A percentile compares a stretch with the other conserved stretches of the same genome.
Conservation (phyloP, 2,329 filamentous ascomycete species). For the Trichoderma semiorbis region DNA sequence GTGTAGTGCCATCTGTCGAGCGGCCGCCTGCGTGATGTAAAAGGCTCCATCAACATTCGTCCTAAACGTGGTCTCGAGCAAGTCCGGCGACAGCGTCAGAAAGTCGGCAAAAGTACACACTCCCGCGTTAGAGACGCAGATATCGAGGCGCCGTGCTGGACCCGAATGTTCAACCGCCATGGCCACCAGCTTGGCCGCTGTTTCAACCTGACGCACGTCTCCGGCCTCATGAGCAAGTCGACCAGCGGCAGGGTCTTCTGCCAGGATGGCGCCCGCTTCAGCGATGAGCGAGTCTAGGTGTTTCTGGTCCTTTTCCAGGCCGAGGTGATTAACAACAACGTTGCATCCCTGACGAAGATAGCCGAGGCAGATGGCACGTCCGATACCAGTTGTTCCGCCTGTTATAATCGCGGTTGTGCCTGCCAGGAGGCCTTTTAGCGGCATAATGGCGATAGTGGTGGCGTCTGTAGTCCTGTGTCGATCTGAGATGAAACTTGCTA, state of each 20-base stretch:
- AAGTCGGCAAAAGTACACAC: slow-evolving; percentile 88
- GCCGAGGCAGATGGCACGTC: slow-evolving; percentile 76
- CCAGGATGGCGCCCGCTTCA: slow-evolving; percentile 47
- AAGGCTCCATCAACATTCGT: slow-evolving; percentile 90
- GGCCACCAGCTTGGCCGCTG: slow-evolving; percentile 64
- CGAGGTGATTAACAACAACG: slow-evolving; percentile 79
- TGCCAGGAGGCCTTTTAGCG: slow-evolving; percentile 54
- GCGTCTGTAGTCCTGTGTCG: neutral
- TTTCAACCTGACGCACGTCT: slow-evolving; percentile 72
- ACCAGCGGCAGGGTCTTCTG: slow-evolving; percentile 46
- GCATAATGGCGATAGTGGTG: slow-evolving; percentile 33
- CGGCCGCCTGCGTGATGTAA: slow-evolving; percentile 80
- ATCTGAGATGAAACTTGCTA: neutral
- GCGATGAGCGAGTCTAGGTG: slow-evolving; percentile 53
- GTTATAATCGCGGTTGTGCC: slow-evolving; percentile 84
- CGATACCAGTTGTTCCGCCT: slow-evolving; percentile 82
- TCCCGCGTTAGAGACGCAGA: slow-evolving; percentile 86
- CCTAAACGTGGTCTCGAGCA: slow-evolving; percentile 67
- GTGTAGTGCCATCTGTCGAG: slow-evolving; percentile 68
- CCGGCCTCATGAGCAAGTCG: slow-evolving; percentile 66
- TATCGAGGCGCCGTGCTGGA: slow-evolving; percentile 56
- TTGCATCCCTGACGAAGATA: slow-evolving; percentile 74
- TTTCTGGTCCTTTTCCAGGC: slow-evolving; percentile 47
- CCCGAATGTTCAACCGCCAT: slow-evolving; percentile 59
- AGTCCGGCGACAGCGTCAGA: slow-evolving; percentile 65